Conservation (phyloP, 805 yeast genomes). For the Blastobotrys peoriensis region DNA sequence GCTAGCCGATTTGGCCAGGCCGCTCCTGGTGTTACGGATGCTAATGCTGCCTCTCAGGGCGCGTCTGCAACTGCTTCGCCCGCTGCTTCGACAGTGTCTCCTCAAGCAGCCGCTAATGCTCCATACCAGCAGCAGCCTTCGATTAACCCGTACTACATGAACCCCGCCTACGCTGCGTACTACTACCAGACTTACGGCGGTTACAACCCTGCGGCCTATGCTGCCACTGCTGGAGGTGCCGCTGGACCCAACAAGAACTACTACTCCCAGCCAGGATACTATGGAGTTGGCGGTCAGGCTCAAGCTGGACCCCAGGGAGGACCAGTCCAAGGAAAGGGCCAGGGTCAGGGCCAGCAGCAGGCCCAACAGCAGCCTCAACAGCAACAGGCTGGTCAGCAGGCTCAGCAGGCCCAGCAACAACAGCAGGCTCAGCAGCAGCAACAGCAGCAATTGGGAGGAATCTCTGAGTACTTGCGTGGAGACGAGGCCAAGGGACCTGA, state of each 20-base stretch:
- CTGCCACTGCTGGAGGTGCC: conserved; percentile 18
- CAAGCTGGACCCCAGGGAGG: conserved; percentile 14
- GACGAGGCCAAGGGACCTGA: conserved; percentile 1
- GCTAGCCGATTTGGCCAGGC: not conserved
- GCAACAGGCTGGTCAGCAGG: conserved; percentile 27
- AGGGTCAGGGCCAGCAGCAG: conserved; percentile 21
- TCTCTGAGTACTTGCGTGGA: not conserved
- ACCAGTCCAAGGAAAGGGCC: conserved; percentile 18
- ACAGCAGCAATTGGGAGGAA: conserved; percentile 11
- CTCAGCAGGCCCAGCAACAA: conserved; percentile 11
- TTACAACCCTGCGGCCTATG: conserved; percentile 21
- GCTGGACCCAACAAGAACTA: conserved; percentile 22
- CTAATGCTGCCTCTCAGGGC: conserved; percentile 5
- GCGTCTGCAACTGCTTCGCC: conserved; percentile 18
- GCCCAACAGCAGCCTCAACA: conserved; percentile 26
- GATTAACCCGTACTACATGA: conserved; percentile 23
- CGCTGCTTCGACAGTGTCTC: conserved; percentile 18
- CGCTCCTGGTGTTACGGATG: not conserved
- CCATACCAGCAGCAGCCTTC: conserved; percentile 18
- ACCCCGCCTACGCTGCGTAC: conserved; percentile 23
- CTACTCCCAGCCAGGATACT: conserved; percentile 22
- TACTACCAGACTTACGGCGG: conserved; percentile 24
- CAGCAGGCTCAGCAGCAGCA: conserved; percentile 17
- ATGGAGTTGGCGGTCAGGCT: conserved; percentile 10
- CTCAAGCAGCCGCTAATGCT: conserved; percentile 16